Conservation (phyloP, 306 rosid species). For the Cucumis hystrix region DNA sequence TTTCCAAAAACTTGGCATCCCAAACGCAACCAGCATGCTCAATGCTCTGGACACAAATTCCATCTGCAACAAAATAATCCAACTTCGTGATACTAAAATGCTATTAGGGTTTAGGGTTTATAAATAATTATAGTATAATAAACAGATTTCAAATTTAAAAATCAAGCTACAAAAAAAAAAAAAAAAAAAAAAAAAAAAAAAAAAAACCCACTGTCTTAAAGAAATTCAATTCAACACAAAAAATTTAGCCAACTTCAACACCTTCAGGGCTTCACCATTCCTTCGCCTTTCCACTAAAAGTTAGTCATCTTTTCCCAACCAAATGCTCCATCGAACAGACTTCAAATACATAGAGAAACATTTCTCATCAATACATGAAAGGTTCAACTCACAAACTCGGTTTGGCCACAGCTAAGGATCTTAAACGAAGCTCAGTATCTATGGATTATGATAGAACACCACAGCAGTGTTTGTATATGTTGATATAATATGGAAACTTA, state of each 20-base stretch:
- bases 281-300: not conserved
- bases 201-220: not conserved
- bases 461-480: no score
- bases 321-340: no score
- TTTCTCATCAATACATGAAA: no score
- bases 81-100: not conserved
- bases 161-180: no score
- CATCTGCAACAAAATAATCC: slow-evolving; percentile 40
- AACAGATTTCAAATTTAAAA: no score
- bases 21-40: slow-evolving; percentile 99
- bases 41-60: slow-evolving; percentile 81
- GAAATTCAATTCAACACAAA: not conserved
- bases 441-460: no score
- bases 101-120: not conserved
- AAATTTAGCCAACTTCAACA: not conserved
- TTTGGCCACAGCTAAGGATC: not conserved
- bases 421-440: no score
- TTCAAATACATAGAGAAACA: no score
- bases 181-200: no score
- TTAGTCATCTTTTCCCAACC: no score
- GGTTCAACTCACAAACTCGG: not conserved
- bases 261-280: not conserved
- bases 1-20: slow-evolving; percentile 91
- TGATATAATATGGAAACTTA: no score
- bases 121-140: no score